phyloP scores from a whole-genome alignment of 179 eudicot species.

The Spergularia azorica region DNA sequence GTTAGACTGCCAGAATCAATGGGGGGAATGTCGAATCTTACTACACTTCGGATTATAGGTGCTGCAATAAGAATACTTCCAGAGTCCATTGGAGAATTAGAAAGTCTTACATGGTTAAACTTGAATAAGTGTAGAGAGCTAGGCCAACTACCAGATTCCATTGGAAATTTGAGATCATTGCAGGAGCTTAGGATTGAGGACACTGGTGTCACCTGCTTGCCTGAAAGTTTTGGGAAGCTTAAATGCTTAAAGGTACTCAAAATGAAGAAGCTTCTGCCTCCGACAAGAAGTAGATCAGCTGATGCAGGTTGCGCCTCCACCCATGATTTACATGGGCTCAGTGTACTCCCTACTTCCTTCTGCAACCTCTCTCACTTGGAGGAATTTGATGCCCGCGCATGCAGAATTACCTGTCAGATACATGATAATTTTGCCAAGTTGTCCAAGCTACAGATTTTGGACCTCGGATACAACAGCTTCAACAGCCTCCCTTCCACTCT shows the following conservation, averaged over 20 bases:
- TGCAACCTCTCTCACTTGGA: conserved; percentile 38
- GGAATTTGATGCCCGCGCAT: conserved; percentile 51
- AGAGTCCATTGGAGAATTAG: conserved; percentile 47
- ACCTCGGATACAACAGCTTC: conserved; percentile 55
- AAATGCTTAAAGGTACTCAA: conserved; percentile 34
- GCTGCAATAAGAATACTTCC: conserved; percentile 48
- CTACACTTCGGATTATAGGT: conserved; percentile 27
- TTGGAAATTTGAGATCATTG: conserved; percentile 46
- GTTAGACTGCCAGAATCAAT: conserved; percentile 42
- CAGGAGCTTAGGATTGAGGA: conserved; percentile 39
- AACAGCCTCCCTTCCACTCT: conserved; percentile 51
- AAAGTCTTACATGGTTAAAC: conserved; percentile 42
- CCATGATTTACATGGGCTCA: neutral
- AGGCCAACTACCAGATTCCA: conserved; percentile 36
- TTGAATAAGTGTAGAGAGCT: conserved; percentile 41
- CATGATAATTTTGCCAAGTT: conserved; percentile 47
- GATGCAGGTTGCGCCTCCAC: neutral
- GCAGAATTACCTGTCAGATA: conserved; percentile 46
- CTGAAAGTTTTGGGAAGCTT: conserved; percentile 59
- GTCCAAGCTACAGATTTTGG: conserved; percentile 40
- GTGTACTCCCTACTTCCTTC: conserved; percentile 50
- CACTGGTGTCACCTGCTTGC: conserved; percentile 46
- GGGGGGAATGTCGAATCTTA: conserved; percentile 43
- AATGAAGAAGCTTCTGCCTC: conserved; percentile 24
- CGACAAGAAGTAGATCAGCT: neutral